Percentiles rank a stretch among this genome's conserved stretches.
Conservation (phyloP, 805 yeast species). For the Suhomyces sp. region DNA sequence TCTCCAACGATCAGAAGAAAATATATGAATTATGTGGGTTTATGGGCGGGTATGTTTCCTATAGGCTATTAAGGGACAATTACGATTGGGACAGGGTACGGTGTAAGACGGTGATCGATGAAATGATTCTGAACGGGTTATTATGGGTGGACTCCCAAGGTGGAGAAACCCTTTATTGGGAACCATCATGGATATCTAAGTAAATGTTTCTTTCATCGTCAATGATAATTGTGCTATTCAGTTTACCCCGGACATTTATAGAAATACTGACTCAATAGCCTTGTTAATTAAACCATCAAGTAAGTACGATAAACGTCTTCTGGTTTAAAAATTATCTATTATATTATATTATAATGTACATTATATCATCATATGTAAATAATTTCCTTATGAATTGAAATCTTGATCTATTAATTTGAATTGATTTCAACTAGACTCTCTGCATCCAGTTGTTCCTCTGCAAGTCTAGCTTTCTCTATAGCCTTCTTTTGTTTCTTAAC, state of each 20-base stretch:
- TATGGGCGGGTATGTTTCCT: slow-evolving; percentile 70
- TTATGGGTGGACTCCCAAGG: slow-evolving; percentile 77
- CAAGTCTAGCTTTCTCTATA: slow-evolving; percentile 3
- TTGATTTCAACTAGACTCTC: no score
- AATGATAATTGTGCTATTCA: no score
- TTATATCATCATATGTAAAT: no score
- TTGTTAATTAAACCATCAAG: no score
- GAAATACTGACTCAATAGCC: no score
- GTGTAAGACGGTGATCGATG: slow-evolving; percentile 63
- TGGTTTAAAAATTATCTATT: no score
- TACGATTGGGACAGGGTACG: slow-evolving; percentile 70
- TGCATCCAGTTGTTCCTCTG: slow-evolving; percentile 1
- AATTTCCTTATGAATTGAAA: no score
- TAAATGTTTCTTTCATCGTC: not conserved
- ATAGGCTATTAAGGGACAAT: slow-evolving; percentile 66
- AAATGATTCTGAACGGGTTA: slow-evolving; percentile 78
- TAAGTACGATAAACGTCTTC: no score
- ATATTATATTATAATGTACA: no score
- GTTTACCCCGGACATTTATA: no score
- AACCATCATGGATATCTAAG: slow-evolving; percentile 63
- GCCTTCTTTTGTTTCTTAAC: slow-evolving; percentile 33
- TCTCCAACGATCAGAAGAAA: slow-evolving; percentile 59
- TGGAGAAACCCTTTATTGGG: slow-evolving; percentile 57
- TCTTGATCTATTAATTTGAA: no score
- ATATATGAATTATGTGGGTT: slow-evolving; percentile 76